Evolutionary conservation across 1,139 yeast species (phyloP), one percentile per base, ranked within the genome.

Genomic region (Fermentozyma sake): DNA sequence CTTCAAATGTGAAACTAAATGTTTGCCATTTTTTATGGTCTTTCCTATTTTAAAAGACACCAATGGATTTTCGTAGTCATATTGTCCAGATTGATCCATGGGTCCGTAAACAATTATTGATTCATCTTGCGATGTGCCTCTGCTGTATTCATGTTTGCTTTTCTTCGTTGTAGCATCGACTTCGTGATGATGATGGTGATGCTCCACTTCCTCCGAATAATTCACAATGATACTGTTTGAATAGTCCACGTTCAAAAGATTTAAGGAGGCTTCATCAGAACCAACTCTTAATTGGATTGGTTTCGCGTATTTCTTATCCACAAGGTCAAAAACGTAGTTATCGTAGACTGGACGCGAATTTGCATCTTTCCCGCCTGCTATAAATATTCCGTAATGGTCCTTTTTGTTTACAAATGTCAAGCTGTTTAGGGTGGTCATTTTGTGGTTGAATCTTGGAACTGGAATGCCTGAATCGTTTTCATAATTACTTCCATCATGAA

Each of bases 331-430:
- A 3, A 76, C 53, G 18, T 67, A 68, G 22, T 77, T 61, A 24
- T 61, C 63, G 33, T 57, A 52, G 12, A 71, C 42, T 2, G 58
- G 55, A 5, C 55, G 48, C 22, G 75, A 70, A 27, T 61, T 35
- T 10, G 42, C 51, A 39, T 72, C 72, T 35, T 65, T 52, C 2
- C 91, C 91, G 10, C 89, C 91, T 1, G 74, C 64, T 7, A 79
- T 62, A 16, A 76, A 52, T 5, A 80, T 37, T 1, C 82, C 83
- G 22, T 61, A 66, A 41, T 75, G 82, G 31, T 60, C 65, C 4
- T 57, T 55, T 26, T 58, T 61, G 33, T 65, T 66, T n/a, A 57
- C 57, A 24, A 68, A 56, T 6, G 63, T 48, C 14, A 72, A 46
- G 17, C 62, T 59, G 26, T 63, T 55, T 7, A 73, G 46, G 3